These are phyloP conservation scores for Silybum marianum DNA, from an alignment of 129 eudicot species.

Conservation along the genomic window DNA sequence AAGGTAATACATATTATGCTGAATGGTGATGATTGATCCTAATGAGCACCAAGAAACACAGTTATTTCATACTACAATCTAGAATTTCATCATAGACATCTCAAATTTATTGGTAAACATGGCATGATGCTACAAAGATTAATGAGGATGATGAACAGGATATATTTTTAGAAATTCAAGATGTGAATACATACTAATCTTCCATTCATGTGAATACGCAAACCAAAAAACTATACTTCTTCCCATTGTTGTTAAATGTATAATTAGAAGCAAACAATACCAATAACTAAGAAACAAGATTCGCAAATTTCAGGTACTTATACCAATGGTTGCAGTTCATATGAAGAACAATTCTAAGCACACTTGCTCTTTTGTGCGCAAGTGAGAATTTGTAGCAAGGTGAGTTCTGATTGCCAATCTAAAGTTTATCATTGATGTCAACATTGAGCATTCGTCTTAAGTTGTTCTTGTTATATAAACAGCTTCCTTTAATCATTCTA, in stretches of 20 bases:
- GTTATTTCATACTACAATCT: background rate
- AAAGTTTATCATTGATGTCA: background rate
- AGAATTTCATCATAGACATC: background rate
- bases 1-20: background rate
- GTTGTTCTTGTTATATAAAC: background rate
- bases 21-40: constrained; percentile 2
- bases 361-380: background rate
- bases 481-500: constrained; percentile 1
- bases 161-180: background rate
- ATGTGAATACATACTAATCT: background rate
- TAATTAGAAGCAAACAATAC: constrained; percentile 2
- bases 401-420: constrained; percentile 11
- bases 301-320: background rate
- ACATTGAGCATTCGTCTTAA: background rate
- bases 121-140: background rate
- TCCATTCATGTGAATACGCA: constrained; percentile 4
- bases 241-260: background rate
- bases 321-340: background rate
- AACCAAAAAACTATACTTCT: background rate
- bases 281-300: background rate
- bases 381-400: background rate
- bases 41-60: background rate
- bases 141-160: background rate
- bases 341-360: background rate
- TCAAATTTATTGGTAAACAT: background rate